phyloP scores from a whole-genome alignment of 768 basidiomycete species.

The Russula emetica region DNA sequence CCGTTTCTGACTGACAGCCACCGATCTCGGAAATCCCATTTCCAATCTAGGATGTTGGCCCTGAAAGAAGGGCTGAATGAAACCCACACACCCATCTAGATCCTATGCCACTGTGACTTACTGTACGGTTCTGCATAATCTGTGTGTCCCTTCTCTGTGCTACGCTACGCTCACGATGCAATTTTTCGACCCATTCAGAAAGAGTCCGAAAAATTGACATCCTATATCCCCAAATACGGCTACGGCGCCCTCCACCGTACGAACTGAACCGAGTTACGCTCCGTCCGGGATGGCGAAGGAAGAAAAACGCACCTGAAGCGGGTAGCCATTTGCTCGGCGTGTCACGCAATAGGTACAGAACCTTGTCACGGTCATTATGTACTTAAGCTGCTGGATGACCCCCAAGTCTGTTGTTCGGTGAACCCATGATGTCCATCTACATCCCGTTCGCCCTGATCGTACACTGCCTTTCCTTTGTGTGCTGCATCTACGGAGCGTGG shows the following conservation, averaged over 20 bases:
- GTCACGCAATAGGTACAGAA: too few relatives aligned
- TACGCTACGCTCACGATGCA: too few relatives aligned
- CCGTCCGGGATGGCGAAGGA: background rate
- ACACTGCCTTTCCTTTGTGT: background rate
- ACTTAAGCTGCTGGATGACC: background rate
- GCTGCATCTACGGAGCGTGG: conserved; percentile 1
- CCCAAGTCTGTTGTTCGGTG: background rate
- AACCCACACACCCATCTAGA: too few relatives aligned
- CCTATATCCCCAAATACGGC: background rate
- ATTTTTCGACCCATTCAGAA: too few relatives aligned
- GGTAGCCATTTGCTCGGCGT: background rate
- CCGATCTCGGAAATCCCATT: too few relatives aligned
- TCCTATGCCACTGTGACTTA: too few relatives aligned
- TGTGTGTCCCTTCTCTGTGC: too few relatives aligned
- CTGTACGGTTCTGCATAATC: too few relatives aligned
- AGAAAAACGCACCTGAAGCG: background rate
- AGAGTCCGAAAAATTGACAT: background rate
- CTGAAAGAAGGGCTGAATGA: too few relatives aligned
- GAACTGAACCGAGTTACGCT: background rate
- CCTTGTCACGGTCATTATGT: background rate
- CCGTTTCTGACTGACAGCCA: too few relatives aligned
- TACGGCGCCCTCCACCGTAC: background rate
- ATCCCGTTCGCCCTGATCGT: background rate
- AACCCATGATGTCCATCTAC: conserved; percentile 7
- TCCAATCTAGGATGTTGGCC: too few relatives aligned